Percentiles rank a stretch among this genome's conserved stretches.
Conservation (phyloP, 192 early-diverging fungal genomes). For the Mortierella antarctica region DNA sequence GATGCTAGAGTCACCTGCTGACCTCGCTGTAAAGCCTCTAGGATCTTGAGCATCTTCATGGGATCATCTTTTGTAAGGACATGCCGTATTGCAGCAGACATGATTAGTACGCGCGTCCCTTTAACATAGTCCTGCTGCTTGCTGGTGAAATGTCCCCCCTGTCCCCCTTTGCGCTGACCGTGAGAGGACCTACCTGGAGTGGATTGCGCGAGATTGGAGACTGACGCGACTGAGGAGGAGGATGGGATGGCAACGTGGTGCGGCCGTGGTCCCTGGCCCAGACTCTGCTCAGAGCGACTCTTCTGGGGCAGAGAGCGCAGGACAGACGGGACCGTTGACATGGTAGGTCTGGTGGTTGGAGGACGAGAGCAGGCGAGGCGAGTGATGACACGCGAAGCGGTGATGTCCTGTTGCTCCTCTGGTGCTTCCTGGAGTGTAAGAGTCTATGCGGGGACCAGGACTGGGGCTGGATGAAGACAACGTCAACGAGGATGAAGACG, state of each 20-base stretch:
- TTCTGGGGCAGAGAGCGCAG: constrained; percentile 22
- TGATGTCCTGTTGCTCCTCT: not conserved
- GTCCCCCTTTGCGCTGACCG: too few relatives aligned
- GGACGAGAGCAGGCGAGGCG: too few relatives aligned
- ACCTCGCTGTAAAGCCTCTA: constrained; percentile 51
- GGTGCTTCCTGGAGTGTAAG: not conserved
- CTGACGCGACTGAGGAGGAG: not conserved
- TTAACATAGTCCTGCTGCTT: too few relatives aligned
- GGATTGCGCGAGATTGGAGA: not conserved
- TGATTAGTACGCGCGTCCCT: not conserved
- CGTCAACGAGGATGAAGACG: too few relatives aligned
- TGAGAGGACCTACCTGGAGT: not conserved
- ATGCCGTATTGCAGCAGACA: not conserved
- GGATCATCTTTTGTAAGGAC: constrained; percentile 34
- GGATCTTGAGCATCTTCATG: constrained; percentile 54
- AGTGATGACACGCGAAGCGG: too few relatives aligned
- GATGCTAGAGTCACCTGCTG: not conserved
- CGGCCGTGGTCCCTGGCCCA: not conserved
- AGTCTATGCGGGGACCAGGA: too few relatives aligned
- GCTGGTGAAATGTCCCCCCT: too few relatives aligned
- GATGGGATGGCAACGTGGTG: not conserved
- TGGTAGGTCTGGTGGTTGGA: not conserved
- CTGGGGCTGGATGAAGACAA: too few relatives aligned
- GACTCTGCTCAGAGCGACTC: constrained; percentile 37
- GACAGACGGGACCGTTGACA: constrained; percentile 46